phyloP scores from a whole-genome alignment of 352 stramenopile species.

The Phytophthora quininea region DNA sequence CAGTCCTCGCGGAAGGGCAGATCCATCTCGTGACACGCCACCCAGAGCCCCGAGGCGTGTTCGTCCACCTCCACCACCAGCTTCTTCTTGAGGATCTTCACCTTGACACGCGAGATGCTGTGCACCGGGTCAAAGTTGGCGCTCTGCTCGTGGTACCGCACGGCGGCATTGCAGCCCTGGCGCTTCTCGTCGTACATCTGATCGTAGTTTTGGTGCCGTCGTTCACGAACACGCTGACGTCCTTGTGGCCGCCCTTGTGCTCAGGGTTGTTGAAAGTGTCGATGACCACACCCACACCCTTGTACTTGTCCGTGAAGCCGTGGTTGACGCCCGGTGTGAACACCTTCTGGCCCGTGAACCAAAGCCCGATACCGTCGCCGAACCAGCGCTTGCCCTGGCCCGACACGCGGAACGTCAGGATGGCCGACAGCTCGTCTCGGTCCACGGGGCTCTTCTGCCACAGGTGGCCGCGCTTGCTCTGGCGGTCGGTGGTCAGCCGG shows the following conservation, averaged over 20 bases:
- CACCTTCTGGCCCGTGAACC: slow-evolving; percentile 70
- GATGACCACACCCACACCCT: slow-evolving; percentile 78
- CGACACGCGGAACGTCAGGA: slow-evolving; percentile 86
- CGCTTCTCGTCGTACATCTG: slow-evolving; percentile 71
- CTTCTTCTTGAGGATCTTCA: slow-evolving; percentile 68
- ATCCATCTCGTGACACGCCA: slow-evolving; percentile 63
- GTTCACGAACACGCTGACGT: slow-evolving; percentile 84
- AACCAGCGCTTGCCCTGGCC: slow-evolving; percentile 85
- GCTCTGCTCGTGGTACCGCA: slow-evolving; percentile 84
- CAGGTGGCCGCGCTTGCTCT: slow-evolving; percentile 86
- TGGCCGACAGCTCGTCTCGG: slow-evolving; percentile 59
- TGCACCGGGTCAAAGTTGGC: slow-evolving; percentile 80
- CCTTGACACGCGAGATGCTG: slow-evolving; percentile 80
- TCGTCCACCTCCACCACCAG: slow-evolving; percentile 79
- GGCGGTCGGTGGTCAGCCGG: slow-evolving; percentile 85
- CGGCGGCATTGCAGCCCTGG: slow-evolving; percentile 72
- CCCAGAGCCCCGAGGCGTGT: slow-evolving; percentile 58
- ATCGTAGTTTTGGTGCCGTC: slow-evolving; percentile 75
- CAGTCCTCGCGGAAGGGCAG: slow-evolving; percentile 74
- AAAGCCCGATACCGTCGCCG: slow-evolving; percentile 84
- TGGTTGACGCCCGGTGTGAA: slow-evolving; percentile 72
- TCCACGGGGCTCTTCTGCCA: slow-evolving; percentile 69
- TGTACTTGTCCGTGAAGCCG: slow-evolving; percentile 81
- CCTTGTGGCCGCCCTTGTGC: slow-evolving; percentile 84
- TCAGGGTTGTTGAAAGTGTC: slow-evolving; percentile 89